phyloP scores from a whole-genome alignment of 495 filamentous ascomycete genomes.

The Cercophora scortea region DNA sequence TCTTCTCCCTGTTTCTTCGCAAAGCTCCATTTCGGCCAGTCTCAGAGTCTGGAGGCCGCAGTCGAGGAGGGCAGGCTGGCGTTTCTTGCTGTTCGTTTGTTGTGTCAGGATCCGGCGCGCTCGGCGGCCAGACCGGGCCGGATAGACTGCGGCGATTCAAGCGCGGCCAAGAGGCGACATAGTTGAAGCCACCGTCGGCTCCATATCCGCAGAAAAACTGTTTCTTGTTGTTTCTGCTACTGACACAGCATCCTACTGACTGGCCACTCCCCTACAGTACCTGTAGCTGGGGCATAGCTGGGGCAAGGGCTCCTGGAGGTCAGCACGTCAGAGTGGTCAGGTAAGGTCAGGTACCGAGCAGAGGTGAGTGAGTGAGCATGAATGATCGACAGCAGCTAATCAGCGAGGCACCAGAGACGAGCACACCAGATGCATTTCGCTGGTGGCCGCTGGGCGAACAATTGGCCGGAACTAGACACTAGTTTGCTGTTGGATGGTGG shows the following conservation, averaged over 20 bases:
- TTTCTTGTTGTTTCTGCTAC: background rate
- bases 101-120: conserved; percentile 1
- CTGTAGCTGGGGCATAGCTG: background rate
- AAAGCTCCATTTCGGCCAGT: background rate
- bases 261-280: background rate
- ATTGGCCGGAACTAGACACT: background rate
- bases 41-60: background rate
- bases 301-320: background rate
- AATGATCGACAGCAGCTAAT: background rate
- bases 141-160: background rate
- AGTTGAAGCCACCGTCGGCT: background rate
- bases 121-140: conserved; percentile 4
- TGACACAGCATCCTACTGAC: background rate
- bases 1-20: background rate
- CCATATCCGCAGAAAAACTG: background rate
- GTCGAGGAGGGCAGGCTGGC: background rate
- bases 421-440: background rate
- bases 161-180: too few species aligned
- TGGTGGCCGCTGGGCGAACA: background rate
- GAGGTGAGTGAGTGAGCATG: background rate
- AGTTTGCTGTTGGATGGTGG: too few species aligned
- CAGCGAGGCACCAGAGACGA: too few species aligned
- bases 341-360: background rate
- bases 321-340: background rate
- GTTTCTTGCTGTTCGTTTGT: background rate